These are phyloP conservation scores for Rhodotorula sp. DNA, from an alignment of 1,284 basidiomycete species.

Conservation along the genomic window DNA sequence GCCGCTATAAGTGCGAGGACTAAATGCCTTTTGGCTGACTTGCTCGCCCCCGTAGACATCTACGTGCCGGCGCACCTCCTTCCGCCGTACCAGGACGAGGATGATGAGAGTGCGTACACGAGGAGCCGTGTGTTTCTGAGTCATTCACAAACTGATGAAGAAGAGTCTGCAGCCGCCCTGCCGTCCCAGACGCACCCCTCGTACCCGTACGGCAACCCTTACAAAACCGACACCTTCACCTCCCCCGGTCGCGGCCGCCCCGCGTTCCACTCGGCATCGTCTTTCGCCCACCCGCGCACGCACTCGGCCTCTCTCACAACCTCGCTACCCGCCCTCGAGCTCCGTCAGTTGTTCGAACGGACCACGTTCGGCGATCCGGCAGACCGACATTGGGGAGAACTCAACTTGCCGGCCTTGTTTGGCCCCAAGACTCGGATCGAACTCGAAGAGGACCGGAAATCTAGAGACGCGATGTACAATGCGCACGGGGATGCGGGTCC, in stretches of 20 bases:
- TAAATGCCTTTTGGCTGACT: background rate
- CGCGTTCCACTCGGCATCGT: background rate
- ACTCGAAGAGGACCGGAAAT: constrained; percentile 15
- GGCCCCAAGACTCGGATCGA: constrained; percentile 8
- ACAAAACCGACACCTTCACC: constrained; percentile 24
- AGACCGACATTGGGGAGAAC: constrained; percentile 32
- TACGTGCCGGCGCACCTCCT: constrained; percentile 40
- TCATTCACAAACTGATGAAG: no score
- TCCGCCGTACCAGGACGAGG: constrained; percentile 44
- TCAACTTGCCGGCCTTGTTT: constrained; percentile 21
- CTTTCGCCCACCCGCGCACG: constrained; percentile 10
- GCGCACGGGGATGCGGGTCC: constrained; percentile 28
- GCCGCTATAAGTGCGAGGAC: no score
- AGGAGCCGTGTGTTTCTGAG: rapidly evolving
- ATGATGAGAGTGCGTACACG: constrained; percentile 43
- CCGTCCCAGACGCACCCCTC: constrained; percentile 45
- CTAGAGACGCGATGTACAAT: constrained; percentile 9
- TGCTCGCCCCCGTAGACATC: constrained; percentile 37
- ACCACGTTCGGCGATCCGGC: constrained; percentile 32
- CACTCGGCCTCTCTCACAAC: constrained; percentile 31
- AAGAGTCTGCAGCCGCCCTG: constrained; percentile 31
- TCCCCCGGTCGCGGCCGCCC: constrained; percentile 8
- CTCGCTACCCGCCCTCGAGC: constrained; percentile 29
- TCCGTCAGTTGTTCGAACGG: constrained; percentile 18
- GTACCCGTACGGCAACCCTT: constrained; percentile 47